Conservation (phyloP, 2,329 filamentous ascomycete species). For the Alternaria sp. region DNA sequence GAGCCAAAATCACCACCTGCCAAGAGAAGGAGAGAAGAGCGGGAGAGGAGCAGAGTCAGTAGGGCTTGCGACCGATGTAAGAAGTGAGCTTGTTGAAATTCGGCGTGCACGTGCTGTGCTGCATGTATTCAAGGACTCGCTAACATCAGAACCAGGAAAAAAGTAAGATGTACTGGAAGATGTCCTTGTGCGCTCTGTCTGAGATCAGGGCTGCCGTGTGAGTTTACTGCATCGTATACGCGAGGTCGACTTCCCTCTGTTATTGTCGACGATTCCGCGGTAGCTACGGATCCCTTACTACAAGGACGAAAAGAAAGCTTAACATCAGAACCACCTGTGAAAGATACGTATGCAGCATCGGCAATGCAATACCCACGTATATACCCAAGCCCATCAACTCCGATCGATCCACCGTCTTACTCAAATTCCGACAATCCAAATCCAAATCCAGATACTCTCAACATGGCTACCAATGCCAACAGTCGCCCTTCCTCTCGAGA, state of each 20-base stretch:
- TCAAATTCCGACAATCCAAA: not conserved
- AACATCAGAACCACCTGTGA: slow-evolving; percentile 16
- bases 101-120: slow-evolving; percentile 11
- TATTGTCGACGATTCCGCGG: slow-evolving; percentile 43
- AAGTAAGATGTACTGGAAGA: slow-evolving; percentile 48
- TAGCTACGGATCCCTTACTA: slow-evolving; percentile 27
- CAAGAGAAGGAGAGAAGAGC: slow-evolving; percentile 46
- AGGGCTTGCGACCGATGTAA: slow-evolving; percentile 61
- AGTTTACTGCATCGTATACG: slow-evolving; percentile 61
- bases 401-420: slow-evolving; percentile 28
- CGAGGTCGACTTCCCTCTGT: slow-evolving; percentile 57
- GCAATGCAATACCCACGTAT: slow-evolving; percentile 30
- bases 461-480: slow-evolving; percentile 21
- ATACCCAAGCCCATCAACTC: slow-evolving; percentile 21
- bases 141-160: slow-evolving; percentile 41
- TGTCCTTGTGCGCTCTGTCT: slow-evolving; percentile 48
- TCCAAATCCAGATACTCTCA: slow-evolving; percentile 20
- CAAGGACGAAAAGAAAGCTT: slow-evolving; percentile 24
- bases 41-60: slow-evolving; percentile 55
- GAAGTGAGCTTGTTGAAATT: slow-evolving; percentile 46
- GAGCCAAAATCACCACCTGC: slow-evolving; percentile 35
- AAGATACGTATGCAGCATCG: slow-evolving; percentile 22
- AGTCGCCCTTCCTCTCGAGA: slow-evolving; percentile 45
- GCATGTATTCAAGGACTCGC: not conserved
- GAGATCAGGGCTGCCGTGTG: slow-evolving; percentile 51